Base-by-base conservation (phyloP, 139 green algal species). In the Parachlorella kessleri region DNA sequence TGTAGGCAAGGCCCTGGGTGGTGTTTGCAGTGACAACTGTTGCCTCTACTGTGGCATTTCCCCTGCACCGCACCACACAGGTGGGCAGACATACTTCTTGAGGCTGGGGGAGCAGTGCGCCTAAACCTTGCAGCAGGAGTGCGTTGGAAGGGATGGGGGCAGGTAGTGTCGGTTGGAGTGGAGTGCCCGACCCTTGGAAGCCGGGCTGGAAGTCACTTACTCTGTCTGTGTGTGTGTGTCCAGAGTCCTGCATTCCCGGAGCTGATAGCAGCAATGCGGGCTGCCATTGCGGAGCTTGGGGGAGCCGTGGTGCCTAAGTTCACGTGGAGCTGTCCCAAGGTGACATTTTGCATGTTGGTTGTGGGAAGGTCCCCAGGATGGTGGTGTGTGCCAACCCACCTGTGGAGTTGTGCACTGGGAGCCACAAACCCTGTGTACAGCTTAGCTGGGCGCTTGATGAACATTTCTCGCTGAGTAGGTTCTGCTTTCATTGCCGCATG, bases 291-390 rank as follows among this genome's bases (percentile, higher is more conserved):
- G 1, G 53, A 82, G 59, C 82, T 96, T 75, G 90, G 93, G 1
- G 94, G 94, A 0, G n/a, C 33, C 1, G 93, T 97, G 26, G 73
- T 94, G 32, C 96, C 96, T 48, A 98, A 98, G 76, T 84, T 98
- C 6, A 97, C 94, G 36, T 99, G 96, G 96, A 97, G 91, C 83
- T 89, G 79, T 33, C 96, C 96, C 4, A 94, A 88, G 24, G 83
- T 85, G 41, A 59, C n/a, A n/a, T n/a, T n/a, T n/a, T n/a, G 48
- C 48, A 28, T 59, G 48, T 59, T 59, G 48, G 14, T 18, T 59
- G 14, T 28, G 14, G 48, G 48, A 28, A 59, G 48, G 14, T 28
- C 48, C 48, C 21, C 14, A 59, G 48, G 21, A 59, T 18, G 14
- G 14, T 59, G 14, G 48, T 37, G 28, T n/a, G n/a, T n/a, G n/a